These are phyloP conservation scores for Russula ochroleuca DNA, from an alignment of 768 basidiomycete species.

Conservation along the genomic window DNA sequence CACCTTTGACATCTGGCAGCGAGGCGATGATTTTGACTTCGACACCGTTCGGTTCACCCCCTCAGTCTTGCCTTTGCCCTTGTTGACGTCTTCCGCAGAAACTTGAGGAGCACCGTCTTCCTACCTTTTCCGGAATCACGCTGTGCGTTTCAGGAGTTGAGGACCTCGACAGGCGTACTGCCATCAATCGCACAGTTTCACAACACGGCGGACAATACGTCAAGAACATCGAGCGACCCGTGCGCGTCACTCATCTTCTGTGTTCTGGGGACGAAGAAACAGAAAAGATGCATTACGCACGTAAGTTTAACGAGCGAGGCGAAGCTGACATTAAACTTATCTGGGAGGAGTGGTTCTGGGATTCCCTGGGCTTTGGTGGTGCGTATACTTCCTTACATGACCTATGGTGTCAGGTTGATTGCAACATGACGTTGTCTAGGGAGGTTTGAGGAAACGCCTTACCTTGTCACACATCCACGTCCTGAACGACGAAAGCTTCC, in stretches of 20 bases:
- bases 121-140: slow-evolving; percentile 64
- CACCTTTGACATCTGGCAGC: slow-evolving; percentile 67
- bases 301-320: slow-evolving; percentile 62
- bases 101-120: slow-evolving; percentile 56
- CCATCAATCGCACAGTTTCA: slow-evolving; percentile 60
- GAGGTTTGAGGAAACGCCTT: slow-evolving; percentile 23
- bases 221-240: slow-evolving; percentile 71
- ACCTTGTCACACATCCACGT: slow-evolving; percentile 24
- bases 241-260: slow-evolving; percentile 80
- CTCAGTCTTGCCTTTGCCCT: not conserved
- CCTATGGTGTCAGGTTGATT: not conserved
- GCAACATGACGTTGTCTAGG: slow-evolving; percentile 12
- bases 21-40: slow-evolving; percentile 74
- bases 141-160: slow-evolving; percentile 75
- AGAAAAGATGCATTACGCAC: slow-evolving; percentile 75
- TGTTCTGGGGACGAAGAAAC: slow-evolving; percentile 63
- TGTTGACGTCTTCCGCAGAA: slow-evolving; percentile 42
- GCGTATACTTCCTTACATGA: slow-evolving; percentile 16
- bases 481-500: slow-evolving; percentile 21
- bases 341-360: slow-evolving; percentile 99
- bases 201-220: slow-evolving; percentile 63
- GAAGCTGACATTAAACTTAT: slow-evolving; percentile 75
- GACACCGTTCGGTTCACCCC: slow-evolving; percentile 42
- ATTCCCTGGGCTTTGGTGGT: slow-evolving; percentile 75
- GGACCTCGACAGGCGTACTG: slow-evolving; percentile 52